Evolutionary conservation across 2,329 filamentous ascomycete species (phyloP).

Genomic region (Beauveria australis): DNA sequence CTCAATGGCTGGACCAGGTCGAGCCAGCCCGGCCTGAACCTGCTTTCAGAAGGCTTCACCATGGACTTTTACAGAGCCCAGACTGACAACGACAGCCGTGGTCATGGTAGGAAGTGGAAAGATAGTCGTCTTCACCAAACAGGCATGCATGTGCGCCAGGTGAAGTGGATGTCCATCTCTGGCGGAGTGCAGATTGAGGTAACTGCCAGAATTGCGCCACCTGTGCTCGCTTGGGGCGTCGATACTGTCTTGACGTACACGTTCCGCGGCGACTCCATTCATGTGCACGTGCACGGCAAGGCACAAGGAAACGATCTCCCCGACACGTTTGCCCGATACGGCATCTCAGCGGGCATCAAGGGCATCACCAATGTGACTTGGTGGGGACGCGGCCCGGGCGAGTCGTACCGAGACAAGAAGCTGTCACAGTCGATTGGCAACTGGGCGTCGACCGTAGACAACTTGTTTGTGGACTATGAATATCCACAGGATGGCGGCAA

Average conservation of each 20-base stretch:
- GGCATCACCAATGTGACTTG: conserved; percentile 39
- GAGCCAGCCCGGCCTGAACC: conserved; percentile 22
- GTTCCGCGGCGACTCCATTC: conserved; percentile 40
- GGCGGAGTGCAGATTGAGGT: conserved; percentile 34
- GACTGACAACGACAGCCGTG: conserved; percentile 56
- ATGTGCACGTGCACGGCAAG: conserved; percentile 40
- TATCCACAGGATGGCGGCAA: conserved; percentile 62
- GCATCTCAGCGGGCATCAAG: conserved; percentile 41
- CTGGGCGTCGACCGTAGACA: conserved; percentile 37
- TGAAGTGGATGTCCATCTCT: conserved; percentile 25
- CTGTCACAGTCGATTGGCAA: conserved; percentile 49
- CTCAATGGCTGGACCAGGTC: conserved; percentile 34
- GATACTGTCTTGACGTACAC: conserved; percentile 45
- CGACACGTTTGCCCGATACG: conserved; percentile 53
- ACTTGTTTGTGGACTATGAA: conserved; percentile 54
- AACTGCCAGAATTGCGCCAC: conserved; percentile 50
- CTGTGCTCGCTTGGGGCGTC: conserved; percentile 53
- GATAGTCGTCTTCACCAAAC: conserved; percentile 38
- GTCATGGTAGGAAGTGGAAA: conserved; percentile 51
- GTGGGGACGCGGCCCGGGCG: conserved; percentile 60
- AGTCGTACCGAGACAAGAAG: conserved; percentile 61
- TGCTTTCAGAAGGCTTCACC: conserved; percentile 35
- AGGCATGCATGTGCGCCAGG: conserved; percentile 30
- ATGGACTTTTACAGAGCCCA: conserved; percentile 56
- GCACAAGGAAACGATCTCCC: conserved; percentile 42